Evolutionary conservation across 2,329 filamentous ascomycete genomes (phyloP), one percentile per base, ranked within the genome.

Genomic region (Ascochyta clinopodiicola): DNA sequence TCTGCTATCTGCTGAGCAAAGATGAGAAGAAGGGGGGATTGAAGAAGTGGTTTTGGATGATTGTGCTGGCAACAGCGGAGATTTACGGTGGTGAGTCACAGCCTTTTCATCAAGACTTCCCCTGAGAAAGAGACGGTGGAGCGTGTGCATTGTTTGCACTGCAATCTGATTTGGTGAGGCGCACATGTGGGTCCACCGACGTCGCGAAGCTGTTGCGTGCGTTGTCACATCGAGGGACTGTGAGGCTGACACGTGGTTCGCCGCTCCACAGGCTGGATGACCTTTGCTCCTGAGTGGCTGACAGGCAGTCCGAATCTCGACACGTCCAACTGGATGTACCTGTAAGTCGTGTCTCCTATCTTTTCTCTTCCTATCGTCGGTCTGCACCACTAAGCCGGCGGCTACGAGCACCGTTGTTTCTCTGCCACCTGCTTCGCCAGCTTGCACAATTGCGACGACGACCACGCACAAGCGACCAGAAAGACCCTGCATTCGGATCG

Each of bases 251-350:
- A 73, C 71, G 70, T 75, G 66, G 62, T 73, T 69, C 68, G 70
- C 69, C 66, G 62, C 64, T 62, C 51, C 60, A 43, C 35, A 79
- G 77, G 81, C 24, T 87, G 83, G 69, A 87, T 88, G 84, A 88
- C 86, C 0, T 88, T 88, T 71, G 82, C 81, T 36, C 86, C 86
- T 31, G 86, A 88, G 69, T 88, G 85, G 86, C 70, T 88, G 61
- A 84, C 79, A 2, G 85, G 83, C 0, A 83, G 77, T 42, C 75
- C 81, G 15, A 84, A 84, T 63, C 73, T 88, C 51, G 82, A 85
- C 57, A 85, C 82, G 0, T 79, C 78, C 27, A 85, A 87, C 59
- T 84, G 81, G 60, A 84, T 88, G 72, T 88, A 86, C 66, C 69
- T 84, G 69, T 78, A 64, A 77, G 76, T 76, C 24, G 34, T 24